Base-by-base conservation (phyloP, 192 early-diverging fungal species). In the Backusella morwellensis region DNA sequence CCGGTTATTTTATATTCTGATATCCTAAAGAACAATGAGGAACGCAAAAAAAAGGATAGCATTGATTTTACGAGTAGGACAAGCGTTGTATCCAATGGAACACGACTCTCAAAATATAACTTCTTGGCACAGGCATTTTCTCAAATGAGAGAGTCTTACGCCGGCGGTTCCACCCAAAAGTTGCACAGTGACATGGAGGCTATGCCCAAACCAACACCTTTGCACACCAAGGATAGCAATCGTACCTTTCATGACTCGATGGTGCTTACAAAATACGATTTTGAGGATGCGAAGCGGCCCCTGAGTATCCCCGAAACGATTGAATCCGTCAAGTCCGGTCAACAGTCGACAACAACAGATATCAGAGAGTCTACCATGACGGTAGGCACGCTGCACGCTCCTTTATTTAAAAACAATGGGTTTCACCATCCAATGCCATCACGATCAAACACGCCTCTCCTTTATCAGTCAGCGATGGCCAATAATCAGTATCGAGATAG, bases 31-130 rank as follows among this genome's bases (percentile, higher is more conserved):
- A 26, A 63, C 3, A 63, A 63, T 29, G 56, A 56, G 54, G 6
- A 59, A 11, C n/a, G 29, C 6, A 26, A 63, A 26, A 29, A 63
- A 23, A 26, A 63, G 23, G 56, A 63, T 11, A 29, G 21, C 12
- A 26, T 23, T 11, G 56, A 63, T 23, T 29, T 63, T 12, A 63
- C 23, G 3, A 63, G 56, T 63, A 29, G 56, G 56, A 63, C 56
- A 63, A 63, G 56, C 26, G 23, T 29, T 12, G 56, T 63, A 68
- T 68, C 67, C 35, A 68, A 68, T 35, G 34, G 35, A 15, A 80
- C 80, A 50, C 77, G 83, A 32, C 47, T 84, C 26, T 84, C 83
- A 35, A 81, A 81, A 70, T 84, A 84, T 47, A 81, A 81, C 40
- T 84, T 81, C 66, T 44, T 84, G 9, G 56, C 83, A 17, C 68